Conservation (phyloP, 2,329 filamentous ascomycete species). For the Anisogramma anomala region DNA sequence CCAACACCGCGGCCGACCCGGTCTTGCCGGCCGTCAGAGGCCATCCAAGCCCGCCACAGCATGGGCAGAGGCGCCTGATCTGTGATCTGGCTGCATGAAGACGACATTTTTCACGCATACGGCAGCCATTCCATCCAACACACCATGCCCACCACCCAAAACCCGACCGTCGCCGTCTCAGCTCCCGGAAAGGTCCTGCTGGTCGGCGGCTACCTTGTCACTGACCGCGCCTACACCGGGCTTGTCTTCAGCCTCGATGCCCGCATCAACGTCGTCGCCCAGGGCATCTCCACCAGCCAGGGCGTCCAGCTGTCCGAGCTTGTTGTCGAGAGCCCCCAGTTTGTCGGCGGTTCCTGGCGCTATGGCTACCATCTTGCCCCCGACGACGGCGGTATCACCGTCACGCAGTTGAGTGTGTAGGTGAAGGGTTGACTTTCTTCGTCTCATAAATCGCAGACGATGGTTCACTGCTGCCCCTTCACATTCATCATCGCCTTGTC, state of each 20-base stretch:
- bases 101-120: too few species aligned
- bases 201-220: slow-evolving; percentile 86
- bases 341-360: slow-evolving; percentile 74
- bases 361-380: slow-evolving; percentile 65
- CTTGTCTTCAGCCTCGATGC: slow-evolving; percentile 57
- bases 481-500: background rate
- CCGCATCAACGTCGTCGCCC: slow-evolving; percentile 53
- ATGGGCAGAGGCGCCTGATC: too few species aligned
- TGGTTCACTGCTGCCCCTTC: too few species aligned
- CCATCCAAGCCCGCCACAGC: too few species aligned
- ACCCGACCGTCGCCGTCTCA: slow-evolving; percentile 53
- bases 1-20: too few species aligned
- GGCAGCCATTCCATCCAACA: background rate
- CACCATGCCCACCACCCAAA: slow-evolving; percentile 7
- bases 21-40: too few species aligned
- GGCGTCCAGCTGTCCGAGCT: slow-evolving; percentile 61
- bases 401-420: slow-evolving; percentile 70
- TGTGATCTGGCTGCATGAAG: too few species aligned
- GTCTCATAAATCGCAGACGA: too few species aligned
- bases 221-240: slow-evolving; percentile 77
- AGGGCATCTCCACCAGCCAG: slow-evolving; percentile 44
- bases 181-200: slow-evolving; percentile 94
- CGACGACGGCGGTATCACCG: slow-evolving; percentile 66
- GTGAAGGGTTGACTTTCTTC: slow-evolving; percentile 27
- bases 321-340: slow-evolving; percentile 84